Evolutionary conservation across 148 eudicot species (phyloP), one percentile per base, ranked within the genome.

Genomic region (Amaranthus palmeri): DNA sequence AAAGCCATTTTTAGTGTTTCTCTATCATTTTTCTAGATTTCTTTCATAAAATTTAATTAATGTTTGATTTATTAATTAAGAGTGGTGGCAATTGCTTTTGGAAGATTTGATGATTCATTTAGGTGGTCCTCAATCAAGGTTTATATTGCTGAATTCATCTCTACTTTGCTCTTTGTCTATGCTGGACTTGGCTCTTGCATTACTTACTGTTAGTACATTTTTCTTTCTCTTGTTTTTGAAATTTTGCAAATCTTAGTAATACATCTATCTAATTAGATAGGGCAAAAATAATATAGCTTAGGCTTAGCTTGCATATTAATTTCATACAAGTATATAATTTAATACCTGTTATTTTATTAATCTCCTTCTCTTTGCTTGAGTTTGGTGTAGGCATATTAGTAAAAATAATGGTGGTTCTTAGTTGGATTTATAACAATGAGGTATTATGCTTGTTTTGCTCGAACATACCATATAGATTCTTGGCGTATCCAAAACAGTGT

Each of bases 171-270:
- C 76, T 91, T 91, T 73, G 91, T 88, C 65, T 91, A 88, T 70
- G 96, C 97, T 68, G 97, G 97, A 17, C 93, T 86, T 60, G 97
- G 97, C 60, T 90, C 96, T 64, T 87, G 85, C 73, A 90, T 90
- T 55, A 92, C 96, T 76, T 90, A 78, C 78, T 77, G 93, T 87
- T 64, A 77, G 52, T 63, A 54, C 48, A 12, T 42, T 45, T 15
- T 0, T 9, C 67, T 8, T 15, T 3, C 10, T 36, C n/a, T n/a
- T 15, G n/a, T n/a, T n/a, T n/a, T 51, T 0, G 12, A 8, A 13
- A 46, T 52, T 44, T 53, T 43, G n/a, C n/a, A 2, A 2, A 54
- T 54, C 57, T 54, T 7, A 7, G n/a, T 10, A 54, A 9, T 10
- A 3, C 57, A 54, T 17, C 11, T 54, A 9, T 10, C 4, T 54